Conservation (phyloP, 192 early-diverging fungal genomes). For the Coemansia sp. region DNA sequence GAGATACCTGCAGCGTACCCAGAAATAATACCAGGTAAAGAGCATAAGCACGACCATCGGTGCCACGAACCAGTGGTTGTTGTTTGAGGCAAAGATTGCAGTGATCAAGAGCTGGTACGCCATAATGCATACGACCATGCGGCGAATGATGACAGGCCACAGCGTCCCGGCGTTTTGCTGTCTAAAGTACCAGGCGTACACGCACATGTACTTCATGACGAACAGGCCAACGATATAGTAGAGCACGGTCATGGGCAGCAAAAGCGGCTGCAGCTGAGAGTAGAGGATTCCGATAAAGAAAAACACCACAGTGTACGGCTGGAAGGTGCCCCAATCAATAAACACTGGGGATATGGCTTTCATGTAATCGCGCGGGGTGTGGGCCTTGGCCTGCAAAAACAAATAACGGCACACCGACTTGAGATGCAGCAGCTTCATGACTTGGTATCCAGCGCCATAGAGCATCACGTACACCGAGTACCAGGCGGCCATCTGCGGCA, state of each 20-base stretch:
- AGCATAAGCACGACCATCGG: conserved; percentile 45
- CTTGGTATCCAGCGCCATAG: conserved; percentile 64
- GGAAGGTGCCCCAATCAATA: conserved; percentile 66
- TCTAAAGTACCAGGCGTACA: conserved; percentile 74
- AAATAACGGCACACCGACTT: conserved; percentile 55
- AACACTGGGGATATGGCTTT: conserved; percentile 65
- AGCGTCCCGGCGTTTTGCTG: conserved; percentile 63
- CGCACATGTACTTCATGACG: conserved; percentile 71
- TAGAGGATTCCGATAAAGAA: conserved; percentile 75
- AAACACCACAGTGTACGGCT: conserved; percentile 64
- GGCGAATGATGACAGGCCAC: conserved; percentile 69
- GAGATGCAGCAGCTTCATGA: conserved; percentile 64
- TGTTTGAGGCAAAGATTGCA: conserved; percentile 59
- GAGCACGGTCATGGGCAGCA: conserved; percentile 64
- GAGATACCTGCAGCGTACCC: conserved; percentile 28
- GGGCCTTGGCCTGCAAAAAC: conserved; percentile 35
- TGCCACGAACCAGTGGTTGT: conserved; percentile 45
- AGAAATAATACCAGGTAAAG: conserved; percentile 44
- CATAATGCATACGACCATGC: conserved; percentile 60
- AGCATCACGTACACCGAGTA: conserved; percentile 74
- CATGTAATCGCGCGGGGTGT: conserved; percentile 73
- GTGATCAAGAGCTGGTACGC: conserved; percentile 63
- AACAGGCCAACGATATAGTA: conserved; percentile 64
- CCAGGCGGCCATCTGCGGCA: conserved; percentile 73
- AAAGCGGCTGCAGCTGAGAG: conserved; percentile 64